phyloP scores from a whole-genome alignment of 108 stramenopile genomes.

The Cyclotella cryptica region DNA sequence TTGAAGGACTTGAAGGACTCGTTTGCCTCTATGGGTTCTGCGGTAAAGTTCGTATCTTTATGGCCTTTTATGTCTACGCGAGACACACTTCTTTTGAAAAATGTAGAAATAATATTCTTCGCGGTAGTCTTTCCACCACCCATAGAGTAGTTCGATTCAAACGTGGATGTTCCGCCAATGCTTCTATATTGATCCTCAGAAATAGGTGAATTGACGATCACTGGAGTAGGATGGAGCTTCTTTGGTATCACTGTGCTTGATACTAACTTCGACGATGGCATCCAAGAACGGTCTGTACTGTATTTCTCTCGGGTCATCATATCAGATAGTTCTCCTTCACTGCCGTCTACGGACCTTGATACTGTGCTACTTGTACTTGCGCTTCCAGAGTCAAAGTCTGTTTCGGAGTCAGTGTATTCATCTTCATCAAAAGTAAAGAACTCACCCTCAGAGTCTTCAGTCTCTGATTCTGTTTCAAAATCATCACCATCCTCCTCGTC shows the following conservation, averaged over 20 bases:
- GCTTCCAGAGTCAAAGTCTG: constrained; percentile 3
- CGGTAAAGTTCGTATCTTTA: no score
- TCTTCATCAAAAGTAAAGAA: background rate
- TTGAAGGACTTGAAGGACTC: no score
- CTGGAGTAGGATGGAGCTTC: background rate
- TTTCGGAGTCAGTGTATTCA: background rate
- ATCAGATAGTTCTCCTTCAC: background rate
- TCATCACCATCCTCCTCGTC: background rate
- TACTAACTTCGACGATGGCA: background rate
- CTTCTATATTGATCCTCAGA: no score
- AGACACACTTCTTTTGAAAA: background rate
- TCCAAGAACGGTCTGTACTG: background rate
- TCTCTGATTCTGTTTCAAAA: background rate
- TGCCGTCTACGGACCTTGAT: background rate
- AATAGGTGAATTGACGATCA: background rate
- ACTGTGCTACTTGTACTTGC: constrained; percentile 9
- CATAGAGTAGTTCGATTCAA: background rate
- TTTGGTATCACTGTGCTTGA: background rate
- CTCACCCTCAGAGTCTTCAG: background rate
- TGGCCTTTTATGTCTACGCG: no score
- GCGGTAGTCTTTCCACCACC: background rate
- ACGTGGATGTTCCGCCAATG: background rate
- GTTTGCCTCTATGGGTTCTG: no score
- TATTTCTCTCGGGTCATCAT: background rate
- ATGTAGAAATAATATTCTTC: background rate